These are phyloP conservation scores for Fusarium marasasianum DNA, from an alignment of 2,329 filamentous ascomycete species.

Conservation along the genomic window DNA sequence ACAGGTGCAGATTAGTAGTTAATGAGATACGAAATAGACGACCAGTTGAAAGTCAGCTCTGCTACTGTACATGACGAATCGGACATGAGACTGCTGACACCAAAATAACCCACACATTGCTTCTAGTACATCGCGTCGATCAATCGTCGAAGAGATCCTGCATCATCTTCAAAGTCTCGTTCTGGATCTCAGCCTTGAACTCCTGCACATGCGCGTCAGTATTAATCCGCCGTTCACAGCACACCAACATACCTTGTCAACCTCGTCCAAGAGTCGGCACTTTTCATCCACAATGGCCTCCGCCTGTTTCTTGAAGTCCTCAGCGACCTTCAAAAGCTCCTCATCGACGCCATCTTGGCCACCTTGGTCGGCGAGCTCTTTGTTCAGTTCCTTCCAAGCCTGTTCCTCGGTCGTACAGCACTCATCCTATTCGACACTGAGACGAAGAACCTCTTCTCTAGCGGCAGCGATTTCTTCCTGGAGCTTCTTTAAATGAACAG, in stretches of 20 bases:
- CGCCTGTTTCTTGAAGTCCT: conserved; percentile 33
- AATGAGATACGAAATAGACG: conserved; percentile 41
- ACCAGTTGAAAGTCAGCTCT: conserved; percentile 20
- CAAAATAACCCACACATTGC: not conserved
- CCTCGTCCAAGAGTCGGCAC: conserved; percentile 33
- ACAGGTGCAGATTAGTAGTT: conserved; percentile 19
- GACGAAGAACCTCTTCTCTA: conserved; percentile 36
- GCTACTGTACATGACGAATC: not conserved
- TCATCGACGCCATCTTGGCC: not conserved
- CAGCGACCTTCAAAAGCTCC: not conserved
- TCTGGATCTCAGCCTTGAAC: conserved; percentile 40
- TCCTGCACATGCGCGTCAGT: conserved; percentile 36
- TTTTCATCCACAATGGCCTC: conserved; percentile 37
- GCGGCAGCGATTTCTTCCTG: conserved; percentile 33
- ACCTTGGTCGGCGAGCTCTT: not conserved
- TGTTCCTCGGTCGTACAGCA: conserved; percentile 35
- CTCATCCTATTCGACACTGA: conserved; percentile 40
- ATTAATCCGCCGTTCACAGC: accelerated
- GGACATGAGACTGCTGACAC: not conserved
- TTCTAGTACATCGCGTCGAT: not conserved
- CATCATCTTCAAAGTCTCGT: conserved; percentile 43
- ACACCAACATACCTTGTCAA: conserved; percentile 41
- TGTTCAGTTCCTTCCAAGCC: conserved; percentile 29
- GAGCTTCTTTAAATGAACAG: conserved; percentile 39
- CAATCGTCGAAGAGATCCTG: conserved; percentile 35